phyloP scores from a whole-genome alignment of 106 monocot species.

The Dendrobium chrysotoxum region DNA sequence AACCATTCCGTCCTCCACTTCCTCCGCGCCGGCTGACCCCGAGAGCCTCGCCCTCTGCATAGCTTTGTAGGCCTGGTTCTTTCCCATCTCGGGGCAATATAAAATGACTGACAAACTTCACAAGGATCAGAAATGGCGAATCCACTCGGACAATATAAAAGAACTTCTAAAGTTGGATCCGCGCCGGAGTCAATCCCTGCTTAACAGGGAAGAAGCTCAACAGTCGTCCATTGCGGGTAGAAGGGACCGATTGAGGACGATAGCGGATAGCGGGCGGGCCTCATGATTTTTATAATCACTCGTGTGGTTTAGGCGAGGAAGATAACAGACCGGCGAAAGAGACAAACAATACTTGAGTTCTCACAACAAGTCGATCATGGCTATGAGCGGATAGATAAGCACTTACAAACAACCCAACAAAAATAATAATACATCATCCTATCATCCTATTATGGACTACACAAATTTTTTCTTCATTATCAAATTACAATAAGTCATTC shows the following conservation, averaged over 20 bases:
- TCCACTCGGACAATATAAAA: not conserved
- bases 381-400: too few relatives aligned
- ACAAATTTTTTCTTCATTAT: too few relatives aligned
- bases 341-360: too few relatives aligned
- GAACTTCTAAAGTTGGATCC: not conserved
- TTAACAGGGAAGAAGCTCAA: not conserved
- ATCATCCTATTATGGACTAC: too few relatives aligned
- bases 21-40: conserved; percentile 71
- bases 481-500: too few relatives aligned
- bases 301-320: too few relatives aligned
- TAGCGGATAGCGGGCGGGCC: not conserved
- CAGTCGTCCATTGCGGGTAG: not conserved
- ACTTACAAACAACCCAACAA: too few relatives aligned
- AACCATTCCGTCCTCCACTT: conserved; percentile 90
- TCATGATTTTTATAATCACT: not conserved
- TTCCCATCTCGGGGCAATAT: conserved; percentile 42
- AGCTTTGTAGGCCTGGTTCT: conserved; percentile 97
- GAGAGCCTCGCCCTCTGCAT: conserved; percentile 95
- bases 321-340: too few relatives aligned
- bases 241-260: not conserved
- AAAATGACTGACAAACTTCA: not conserved
- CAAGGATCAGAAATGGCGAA: not conserved
- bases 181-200: not conserved
- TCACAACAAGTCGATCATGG: too few relatives aligned
- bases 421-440: too few relatives aligned